phyloP scores from a whole-genome alignment of 495 filamentous ascomycete species.

The Penicillium roqueforti region DNA sequence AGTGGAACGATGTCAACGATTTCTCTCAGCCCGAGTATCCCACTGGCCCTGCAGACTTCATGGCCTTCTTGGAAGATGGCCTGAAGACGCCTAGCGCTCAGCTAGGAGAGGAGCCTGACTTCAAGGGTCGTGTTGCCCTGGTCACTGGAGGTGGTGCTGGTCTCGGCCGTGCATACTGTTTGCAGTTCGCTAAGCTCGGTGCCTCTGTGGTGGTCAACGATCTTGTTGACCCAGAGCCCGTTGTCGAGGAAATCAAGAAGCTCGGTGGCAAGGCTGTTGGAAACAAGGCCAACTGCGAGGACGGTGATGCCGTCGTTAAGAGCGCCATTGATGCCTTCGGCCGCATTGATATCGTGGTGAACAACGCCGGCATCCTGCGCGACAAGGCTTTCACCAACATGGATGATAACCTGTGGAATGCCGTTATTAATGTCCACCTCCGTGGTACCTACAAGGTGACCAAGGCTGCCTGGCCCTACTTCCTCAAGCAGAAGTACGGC shows the following conservation, averaged over 20 bases:
- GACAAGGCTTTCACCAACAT: conserved; percentile 99
- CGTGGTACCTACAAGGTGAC: conserved; percentile 95
- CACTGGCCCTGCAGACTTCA: conserved; percentile 82
- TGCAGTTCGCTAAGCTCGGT: conserved; percentile 86
- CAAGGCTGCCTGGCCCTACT: conserved; percentile 96
- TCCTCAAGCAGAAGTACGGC: conserved; percentile 98
- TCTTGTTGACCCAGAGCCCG: conserved; percentile 84
- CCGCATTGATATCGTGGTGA: conserved; percentile 89
- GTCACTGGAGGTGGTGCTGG: conserved; percentile 85
- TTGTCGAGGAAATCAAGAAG: conserved; percentile 89
- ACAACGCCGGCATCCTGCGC: conserved; percentile 95
- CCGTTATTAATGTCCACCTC: conserved; percentile 87
- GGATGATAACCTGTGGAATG: conserved; percentile 91
- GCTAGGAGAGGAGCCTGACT: conserved; percentile 73
- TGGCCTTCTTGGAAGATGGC: conserved; percentile 81
- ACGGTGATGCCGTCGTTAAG: conserved; percentile 90
- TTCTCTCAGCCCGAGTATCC: conserved; percentile 84
- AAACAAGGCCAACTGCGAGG: conserved; percentile 90
- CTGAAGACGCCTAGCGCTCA: conserved; percentile 70
- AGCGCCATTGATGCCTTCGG: conserved; percentile 89
- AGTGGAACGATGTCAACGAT: conserved; percentile 84
- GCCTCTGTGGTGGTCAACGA: conserved; percentile 95
- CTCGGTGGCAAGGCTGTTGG: conserved; percentile 86
- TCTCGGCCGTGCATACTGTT: conserved; percentile 87
- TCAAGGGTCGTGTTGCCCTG: conserved; percentile 85